These are phyloP conservation scores for Saturnispora quitensis DNA, from an alignment of 805 yeast species.

Conservation along the genomic window DNA sequence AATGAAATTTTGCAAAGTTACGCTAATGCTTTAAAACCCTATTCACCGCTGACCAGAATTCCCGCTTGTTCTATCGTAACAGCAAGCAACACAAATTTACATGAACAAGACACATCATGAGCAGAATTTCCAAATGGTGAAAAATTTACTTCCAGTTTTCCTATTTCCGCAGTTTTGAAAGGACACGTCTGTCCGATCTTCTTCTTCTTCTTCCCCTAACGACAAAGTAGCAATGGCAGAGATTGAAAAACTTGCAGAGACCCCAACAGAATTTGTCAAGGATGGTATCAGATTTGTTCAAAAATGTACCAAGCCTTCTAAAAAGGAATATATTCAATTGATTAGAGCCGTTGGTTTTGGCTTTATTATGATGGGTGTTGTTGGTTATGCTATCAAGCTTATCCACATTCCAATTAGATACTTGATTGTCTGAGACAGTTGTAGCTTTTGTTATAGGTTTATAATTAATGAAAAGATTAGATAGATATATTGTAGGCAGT, in stretches of 20 bases:
- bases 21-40: too few relatives aligned
- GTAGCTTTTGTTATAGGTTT: not conserved
- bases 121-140: not conserved
- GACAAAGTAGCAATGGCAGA: slow-evolving; percentile 22
- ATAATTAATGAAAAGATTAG: not conserved
- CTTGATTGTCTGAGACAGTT: slow-evolving; percentile 60
- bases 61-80: too few relatives aligned
- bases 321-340: slow-evolving; percentile 80
- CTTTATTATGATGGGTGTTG: slow-evolving; percentile 94
- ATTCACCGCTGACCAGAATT: too few relatives aligned
- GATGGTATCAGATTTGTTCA: slow-evolving; percentile 84
- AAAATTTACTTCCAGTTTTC: not conserved
- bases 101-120: not conserved
- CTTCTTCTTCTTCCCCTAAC: not conserved
- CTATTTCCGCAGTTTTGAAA: not conserved
- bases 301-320: slow-evolving; percentile 89
- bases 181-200: not conserved
- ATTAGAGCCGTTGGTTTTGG: slow-evolving; percentile 96
- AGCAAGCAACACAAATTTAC: too few relatives aligned
- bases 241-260: slow-evolving; percentile 70
- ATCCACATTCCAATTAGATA: slow-evolving; percentile 94
- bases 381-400: slow-evolving; percentile 91
- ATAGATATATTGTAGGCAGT: not conserved
- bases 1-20: too few relatives aligned
- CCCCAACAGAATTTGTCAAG: slow-evolving; percentile 83